Conservation (phyloP, 148 eudicot genomes). For the Amaranthus hypochondriacus region DNA sequence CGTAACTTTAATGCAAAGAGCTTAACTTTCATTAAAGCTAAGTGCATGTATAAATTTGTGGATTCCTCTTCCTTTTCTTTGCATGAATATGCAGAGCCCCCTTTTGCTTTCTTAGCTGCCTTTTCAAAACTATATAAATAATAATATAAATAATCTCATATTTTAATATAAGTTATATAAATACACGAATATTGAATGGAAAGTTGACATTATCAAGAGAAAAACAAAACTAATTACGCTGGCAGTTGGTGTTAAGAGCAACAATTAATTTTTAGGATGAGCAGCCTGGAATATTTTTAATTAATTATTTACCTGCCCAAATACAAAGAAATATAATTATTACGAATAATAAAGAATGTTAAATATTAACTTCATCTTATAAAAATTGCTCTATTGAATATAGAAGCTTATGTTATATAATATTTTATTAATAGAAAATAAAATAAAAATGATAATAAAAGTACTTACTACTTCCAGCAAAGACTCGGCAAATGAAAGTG, state of each 20-base stretch:
- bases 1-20: slow-evolving; percentile 11
- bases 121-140: slow-evolving; percentile 19
- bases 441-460: no score
- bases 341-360: not conserved
- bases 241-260: slow-evolving; percentile 18
- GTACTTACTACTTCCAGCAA: slow-evolving; percentile 37
- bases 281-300: slow-evolving; percentile 14
- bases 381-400: no score
- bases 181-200: slow-evolving; percentile 6
- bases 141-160: slow-evolving; percentile 1
- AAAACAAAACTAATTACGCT: not conserved
- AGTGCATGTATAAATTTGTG: not conserved
- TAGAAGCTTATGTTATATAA: no score
- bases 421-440: not conserved
- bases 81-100: slow-evolving; percentile 32
- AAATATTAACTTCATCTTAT: not conserved
- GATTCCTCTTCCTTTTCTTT: slow-evolving; percentile 22
- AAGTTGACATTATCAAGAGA: slow-evolving; percentile 23
- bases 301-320: slow-evolving; percentile 34
- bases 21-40: slow-evolving; percentile 12
- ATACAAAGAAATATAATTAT: not conserved
- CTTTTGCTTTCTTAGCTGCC: slow-evolving; percentile 22
- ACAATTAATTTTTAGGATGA: slow-evolving; percentile 6
- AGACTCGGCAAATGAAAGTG: slow-evolving; percentile 43
- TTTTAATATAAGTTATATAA: not conserved